Evolutionary conservation across 2,329 filamentous ascomycete species (phyloP).

Genomic region (Tolypocladium guangdongense): DNA sequence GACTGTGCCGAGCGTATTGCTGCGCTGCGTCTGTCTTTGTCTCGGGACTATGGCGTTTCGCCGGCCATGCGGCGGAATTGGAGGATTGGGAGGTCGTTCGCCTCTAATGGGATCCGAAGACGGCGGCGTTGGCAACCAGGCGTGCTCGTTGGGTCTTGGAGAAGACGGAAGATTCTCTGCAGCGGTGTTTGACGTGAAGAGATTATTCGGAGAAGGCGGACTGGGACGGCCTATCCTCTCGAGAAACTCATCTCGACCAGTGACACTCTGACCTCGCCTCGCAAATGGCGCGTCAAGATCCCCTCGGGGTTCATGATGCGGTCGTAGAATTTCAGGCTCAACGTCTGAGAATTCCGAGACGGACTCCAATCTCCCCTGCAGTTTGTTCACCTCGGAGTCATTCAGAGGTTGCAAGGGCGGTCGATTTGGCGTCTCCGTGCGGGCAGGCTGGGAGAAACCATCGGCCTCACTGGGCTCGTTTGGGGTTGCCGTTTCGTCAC

Average conservation of each 20-base stretch:
- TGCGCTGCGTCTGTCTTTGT: background rate
- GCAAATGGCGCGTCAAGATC: background rate
- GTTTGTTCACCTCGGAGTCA: slow-evolving; percentile 8
- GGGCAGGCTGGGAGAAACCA: background rate
- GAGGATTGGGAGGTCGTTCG: background rate
- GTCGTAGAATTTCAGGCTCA: background rate
- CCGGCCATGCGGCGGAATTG: background rate
- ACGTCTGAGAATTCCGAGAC: slow-evolving; percentile 2
- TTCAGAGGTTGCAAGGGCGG: slow-evolving; percentile 8
- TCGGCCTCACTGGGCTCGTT: background rate
- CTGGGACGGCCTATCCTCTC: background rate
- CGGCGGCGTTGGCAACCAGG: background rate
- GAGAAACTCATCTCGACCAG: background rate
- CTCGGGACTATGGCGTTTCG: background rate
- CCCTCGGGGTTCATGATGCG: background rate
- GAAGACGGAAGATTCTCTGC: background rate
- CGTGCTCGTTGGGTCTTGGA: background rate
- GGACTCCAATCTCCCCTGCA: slow-evolving; percentile 7
- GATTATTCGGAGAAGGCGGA: background rate
- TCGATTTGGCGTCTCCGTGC: background rate
- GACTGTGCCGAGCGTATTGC: too few relatives aligned
- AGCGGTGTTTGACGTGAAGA: background rate
- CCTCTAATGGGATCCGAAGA: background rate
- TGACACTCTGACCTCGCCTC: background rate
- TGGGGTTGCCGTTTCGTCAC: slow-evolving; percentile 21